These are phyloP conservation scores for Fusarium cyanostomum DNA, from an alignment of 2,329 filamentous ascomycete species.

Conservation along the genomic window DNA sequence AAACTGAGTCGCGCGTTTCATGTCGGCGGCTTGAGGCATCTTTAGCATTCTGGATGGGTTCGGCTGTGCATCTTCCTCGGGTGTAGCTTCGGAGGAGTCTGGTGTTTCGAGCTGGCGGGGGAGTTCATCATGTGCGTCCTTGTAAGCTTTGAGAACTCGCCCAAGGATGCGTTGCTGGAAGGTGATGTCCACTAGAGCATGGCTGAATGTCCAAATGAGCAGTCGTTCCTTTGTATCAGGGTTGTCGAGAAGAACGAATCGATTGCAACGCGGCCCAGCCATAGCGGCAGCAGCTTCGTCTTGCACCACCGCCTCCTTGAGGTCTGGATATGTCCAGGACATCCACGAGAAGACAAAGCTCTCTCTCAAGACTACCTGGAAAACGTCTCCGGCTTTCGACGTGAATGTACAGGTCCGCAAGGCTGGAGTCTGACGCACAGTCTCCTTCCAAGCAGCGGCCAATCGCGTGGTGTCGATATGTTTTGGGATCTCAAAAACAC, in stretches of 20 bases:
- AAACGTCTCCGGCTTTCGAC: neutral
- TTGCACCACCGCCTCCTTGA: neutral
- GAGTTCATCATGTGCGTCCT: neutral
- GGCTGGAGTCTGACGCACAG: neutral
- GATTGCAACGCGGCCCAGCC: conserved; percentile 6
- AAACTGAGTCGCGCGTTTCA: neutral
- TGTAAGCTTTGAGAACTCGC: neutral
- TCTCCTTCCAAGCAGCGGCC: conserved; percentile 14
- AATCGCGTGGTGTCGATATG: neutral
- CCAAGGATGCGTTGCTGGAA: conserved; percentile 1
- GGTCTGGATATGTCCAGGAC: neutral
- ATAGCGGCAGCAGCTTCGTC: conserved; percentile 10
- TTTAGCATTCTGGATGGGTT: neutral
- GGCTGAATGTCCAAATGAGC: conserved; percentile 10
- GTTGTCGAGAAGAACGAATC: conserved; percentile 7
- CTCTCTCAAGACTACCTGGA: neutral
- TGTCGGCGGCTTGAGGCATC: neutral
- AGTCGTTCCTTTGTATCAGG: neutral
- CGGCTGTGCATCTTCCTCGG: neutral
- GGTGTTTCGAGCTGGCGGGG: neutral
- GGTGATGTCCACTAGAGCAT: neutral
- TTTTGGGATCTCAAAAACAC: neutral
- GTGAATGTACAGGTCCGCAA: neutral
- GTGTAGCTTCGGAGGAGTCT: neutral
- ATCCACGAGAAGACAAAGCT: conserved; percentile 16